These are phyloP conservation scores for Monosporascus sp. DNA, from an alignment of 2,329 filamentous ascomycete species.

Conservation along the genomic window DNA sequence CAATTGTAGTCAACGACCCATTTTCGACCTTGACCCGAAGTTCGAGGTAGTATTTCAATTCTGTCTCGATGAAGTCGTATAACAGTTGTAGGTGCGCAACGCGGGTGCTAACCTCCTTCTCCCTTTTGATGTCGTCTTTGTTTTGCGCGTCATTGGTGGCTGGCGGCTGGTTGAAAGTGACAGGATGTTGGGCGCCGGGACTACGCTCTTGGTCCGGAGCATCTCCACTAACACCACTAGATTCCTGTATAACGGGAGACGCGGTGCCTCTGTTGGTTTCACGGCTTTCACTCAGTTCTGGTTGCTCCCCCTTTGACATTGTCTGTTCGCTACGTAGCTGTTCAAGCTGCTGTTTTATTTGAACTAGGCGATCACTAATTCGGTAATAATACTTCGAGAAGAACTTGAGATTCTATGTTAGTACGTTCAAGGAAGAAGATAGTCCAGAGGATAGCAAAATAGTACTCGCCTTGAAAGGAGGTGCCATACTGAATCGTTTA, in stretches of 20 bases:
- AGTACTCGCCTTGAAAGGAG: background rate
- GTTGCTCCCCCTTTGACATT: background rate
- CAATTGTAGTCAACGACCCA: conserved; percentile 1
- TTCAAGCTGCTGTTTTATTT: background rate
- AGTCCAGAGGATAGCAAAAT: background rate
- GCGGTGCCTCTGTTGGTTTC: background rate
- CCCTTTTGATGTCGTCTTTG: background rate
- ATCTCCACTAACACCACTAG: background rate
- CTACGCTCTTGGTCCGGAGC: background rate
- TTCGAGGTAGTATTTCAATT: background rate
- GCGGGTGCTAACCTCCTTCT: background rate
- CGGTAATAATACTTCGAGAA: background rate
- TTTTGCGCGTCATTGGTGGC: background rate
- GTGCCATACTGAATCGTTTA: background rate
- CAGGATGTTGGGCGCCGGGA: background rate
- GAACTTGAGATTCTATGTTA: background rate
- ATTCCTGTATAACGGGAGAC: background rate
- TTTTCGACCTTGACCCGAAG: background rate
- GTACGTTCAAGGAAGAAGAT: no score
- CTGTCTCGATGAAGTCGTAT: background rate
- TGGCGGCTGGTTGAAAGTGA: background rate
- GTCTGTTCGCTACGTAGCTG: background rate
- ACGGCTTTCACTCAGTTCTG: background rate
- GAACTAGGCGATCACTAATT: background rate
- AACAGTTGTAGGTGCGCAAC: conserved; percentile 2